These are phyloP conservation scores for Beauveria australis DNA, from an alignment of 2,329 filamentous ascomycete species.

Conservation along the genomic window DNA sequence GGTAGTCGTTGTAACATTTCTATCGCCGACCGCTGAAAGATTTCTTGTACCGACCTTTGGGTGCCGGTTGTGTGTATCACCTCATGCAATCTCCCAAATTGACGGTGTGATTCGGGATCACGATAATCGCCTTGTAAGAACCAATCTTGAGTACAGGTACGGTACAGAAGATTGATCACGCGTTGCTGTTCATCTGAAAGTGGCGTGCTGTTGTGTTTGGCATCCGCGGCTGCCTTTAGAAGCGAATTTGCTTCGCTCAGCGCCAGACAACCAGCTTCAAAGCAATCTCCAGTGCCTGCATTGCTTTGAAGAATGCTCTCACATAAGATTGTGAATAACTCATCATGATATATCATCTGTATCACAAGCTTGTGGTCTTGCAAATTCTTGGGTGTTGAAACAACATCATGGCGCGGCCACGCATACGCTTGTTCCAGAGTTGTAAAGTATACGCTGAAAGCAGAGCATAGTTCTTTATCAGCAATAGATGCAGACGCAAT, in stretches of 20 bases:
- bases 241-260: neutral
- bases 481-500: neutral
- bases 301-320: neutral
- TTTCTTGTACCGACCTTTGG: neutral
- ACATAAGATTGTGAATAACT: neutral
- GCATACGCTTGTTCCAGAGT: neutral
- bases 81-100: neutral
- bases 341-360: neutral
- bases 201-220: neutral
- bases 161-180: neutral
- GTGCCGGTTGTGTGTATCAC: neutral
- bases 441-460: conserved; percentile 2
- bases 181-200: neutral
- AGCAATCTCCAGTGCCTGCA: neutral
- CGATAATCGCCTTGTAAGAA: neutral
- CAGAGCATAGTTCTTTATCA: neutral
- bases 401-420: neutral
- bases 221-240: neutral
- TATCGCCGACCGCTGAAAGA: neutral
- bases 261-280: neutral
- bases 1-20: neutral
- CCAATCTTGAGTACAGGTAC: neutral
- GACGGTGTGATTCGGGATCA: neutral
- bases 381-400: neutral
- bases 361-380: conserved; percentile 1